These are phyloP conservation scores for Isatis tinctoria DNA, from an alignment of 345 rosid genomes.

Conservation along the genomic window DNA sequence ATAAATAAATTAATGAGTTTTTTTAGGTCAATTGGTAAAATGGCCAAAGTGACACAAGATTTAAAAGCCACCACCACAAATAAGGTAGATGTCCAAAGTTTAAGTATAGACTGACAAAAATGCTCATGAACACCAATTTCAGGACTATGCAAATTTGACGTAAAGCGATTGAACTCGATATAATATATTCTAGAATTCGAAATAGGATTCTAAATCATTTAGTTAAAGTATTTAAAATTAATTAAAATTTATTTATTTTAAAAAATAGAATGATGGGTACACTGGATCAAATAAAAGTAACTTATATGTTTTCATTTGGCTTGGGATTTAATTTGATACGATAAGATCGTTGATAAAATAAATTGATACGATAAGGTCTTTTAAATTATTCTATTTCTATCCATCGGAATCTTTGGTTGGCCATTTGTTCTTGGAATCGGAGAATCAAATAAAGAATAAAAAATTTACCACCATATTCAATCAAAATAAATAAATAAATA, in stretches of 20 bases:
- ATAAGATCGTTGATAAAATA: slow-evolving; percentile 14
- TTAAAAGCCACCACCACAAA: not conserved
- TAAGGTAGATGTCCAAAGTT: not conserved
- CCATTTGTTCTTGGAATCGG: slow-evolving; percentile 7
- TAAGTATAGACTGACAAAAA: not conserved
- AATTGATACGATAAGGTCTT: slow-evolving; percentile 13
- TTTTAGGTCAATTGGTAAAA: no score
- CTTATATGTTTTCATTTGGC: not conserved
- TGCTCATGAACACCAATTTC: not conserved
- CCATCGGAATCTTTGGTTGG: slow-evolving; percentile 16
- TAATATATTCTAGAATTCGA: not conserved
- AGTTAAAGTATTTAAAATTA: not conserved
- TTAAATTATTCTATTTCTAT: slow-evolving; percentile 5
- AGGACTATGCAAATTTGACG: not conserved
- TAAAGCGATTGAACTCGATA: not conserved
- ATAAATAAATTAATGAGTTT: no score
- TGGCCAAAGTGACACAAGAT: no score
- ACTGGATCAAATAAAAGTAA: not conserved
- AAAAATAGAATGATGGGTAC: not conserved
- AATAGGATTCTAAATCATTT: not conserved
- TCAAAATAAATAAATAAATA: not conserved
- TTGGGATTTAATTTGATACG: slow-evolving; percentile 6
- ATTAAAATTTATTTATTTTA: not conserved
- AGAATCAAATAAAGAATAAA: slow-evolving; percentile 2
- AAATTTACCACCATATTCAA: no score